Base-by-base conservation (phyloP, 371 early-diverging fungal genomes). In the Rhizopus microsporus region DNA sequence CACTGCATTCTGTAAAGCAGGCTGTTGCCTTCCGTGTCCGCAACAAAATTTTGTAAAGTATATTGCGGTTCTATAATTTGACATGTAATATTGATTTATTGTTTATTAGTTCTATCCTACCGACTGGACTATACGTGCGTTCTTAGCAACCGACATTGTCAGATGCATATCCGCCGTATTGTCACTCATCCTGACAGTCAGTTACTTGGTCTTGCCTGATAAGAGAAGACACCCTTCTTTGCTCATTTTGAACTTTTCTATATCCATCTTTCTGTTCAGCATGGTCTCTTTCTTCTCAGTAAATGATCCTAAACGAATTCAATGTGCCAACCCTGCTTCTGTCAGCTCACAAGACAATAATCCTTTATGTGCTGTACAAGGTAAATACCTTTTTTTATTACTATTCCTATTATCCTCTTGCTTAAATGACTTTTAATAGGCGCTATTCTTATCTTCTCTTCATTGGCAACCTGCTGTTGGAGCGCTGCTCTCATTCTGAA, bases 211-310 rank as follows among this genome's bases (percentile, higher is more conserved):
- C 44, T 60, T 88, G 16, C 84, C 85, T 8, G 86, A 82, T 51
- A 85, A 86, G 50, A 67, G 85, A 56, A 73, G 80, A 42, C 88
- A 88, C 56, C 87, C 88, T 15, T 83, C 84, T 8, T 72, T 84
- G n/a, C 70, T 88, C 54, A 85, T 88, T 46, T 62, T 86, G 40
- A 80, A 82, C 65, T 81, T 86, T 49, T 65, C 80, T 8, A 65
- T 83, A 42, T 74, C 81, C 40, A 60, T 84, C 38, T 81, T 82
- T 65, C 53, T 85, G 39, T 85, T 81, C 66, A 77, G 75, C 23
- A 74, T 69, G 50, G 77, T 74, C 29, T 74, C 80, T 16, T 70
- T 83, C 39, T 86, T 86, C 56, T 71, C 82, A 6, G 43, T 84
- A 13, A 74, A 80, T n/a, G 68, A 85, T 49, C 81, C 82, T 30